A percentile compares a stretch with the other conserved stretches of the same genome.
Conservation (phyloP, 805 yeast species). For the Kuraishia hungarica region DNA sequence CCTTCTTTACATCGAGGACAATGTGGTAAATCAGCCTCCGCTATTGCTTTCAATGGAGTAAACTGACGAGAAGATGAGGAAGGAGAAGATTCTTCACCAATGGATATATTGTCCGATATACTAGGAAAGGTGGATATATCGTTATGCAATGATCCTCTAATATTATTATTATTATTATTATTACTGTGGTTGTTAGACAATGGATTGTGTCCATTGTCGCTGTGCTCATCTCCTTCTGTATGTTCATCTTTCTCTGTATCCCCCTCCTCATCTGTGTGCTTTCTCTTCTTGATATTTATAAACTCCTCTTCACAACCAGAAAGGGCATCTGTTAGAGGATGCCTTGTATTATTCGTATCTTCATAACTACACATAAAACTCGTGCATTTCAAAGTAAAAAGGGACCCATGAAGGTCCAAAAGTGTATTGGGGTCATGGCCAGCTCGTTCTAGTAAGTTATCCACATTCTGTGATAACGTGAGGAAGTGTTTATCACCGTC, state of each 20-base stretch:
- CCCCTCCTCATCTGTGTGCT: slow-evolving; percentile 7
- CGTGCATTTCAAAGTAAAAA: slow-evolving; percentile 70
- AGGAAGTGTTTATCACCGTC: slow-evolving; percentile 33
- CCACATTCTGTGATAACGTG: slow-evolving; percentile 79
- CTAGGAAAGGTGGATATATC: no score
- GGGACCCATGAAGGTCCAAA: slow-evolving; percentile 70
- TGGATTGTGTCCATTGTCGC: no score
- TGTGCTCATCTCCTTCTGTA: no score
- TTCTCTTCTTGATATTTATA: slow-evolving; percentile 11
- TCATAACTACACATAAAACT: slow-evolving; percentile 61
- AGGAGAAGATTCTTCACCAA: no score
- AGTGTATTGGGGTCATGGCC: slow-evolving; percentile 46
- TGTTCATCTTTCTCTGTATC: slow-evolving; percentile 7
- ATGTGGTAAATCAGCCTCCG: slow-evolving; percentile 49
- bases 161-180: neutral
- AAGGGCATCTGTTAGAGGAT: slow-evolving; percentile 54
- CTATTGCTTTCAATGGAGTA: slow-evolving; percentile 38
- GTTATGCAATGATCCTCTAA: no score
- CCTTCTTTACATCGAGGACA: slow-evolving; percentile 72
- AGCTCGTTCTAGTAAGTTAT: slow-evolving; percentile 63
- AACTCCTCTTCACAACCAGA: slow-evolving; percentile 29
- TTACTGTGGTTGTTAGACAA: no score
- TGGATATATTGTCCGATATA: no score
- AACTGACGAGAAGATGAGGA: slow-evolving; percentile 27
- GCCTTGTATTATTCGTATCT: slow-evolving; percentile 39